A percentile compares a stretch with the other conserved stretches of the same genome.
phyloP scores from a whole-genome alignment of 2,329 filamentous ascomycete species.

The Penicillium hesseltinei region DNA sequence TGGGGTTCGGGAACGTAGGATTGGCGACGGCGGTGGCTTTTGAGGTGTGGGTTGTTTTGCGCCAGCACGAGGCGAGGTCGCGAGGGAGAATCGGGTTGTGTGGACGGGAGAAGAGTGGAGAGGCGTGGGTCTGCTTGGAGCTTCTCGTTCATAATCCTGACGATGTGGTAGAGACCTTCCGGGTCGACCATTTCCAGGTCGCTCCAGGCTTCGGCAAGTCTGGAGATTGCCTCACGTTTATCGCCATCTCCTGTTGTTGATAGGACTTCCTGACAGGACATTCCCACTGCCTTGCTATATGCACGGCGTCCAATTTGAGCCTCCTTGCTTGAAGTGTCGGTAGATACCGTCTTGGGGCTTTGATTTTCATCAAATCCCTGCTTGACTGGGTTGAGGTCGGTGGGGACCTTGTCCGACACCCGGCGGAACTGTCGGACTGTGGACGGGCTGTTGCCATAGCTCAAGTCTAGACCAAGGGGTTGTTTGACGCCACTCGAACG shows the following conservation, averaged over 20 bases:
- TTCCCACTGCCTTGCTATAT: conserved; percentile 78
- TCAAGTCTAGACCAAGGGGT: conserved; percentile 84
- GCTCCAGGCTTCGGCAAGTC: conserved; percentile 81
- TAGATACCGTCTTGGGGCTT: conserved; percentile 36
- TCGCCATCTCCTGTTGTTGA: conserved; percentile 68
- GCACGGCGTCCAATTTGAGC: conserved; percentile 75
- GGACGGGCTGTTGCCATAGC: conserved; percentile 88
- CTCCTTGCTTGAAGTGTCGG: conserved; percentile 64
- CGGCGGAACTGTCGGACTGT: conserved; percentile 89
- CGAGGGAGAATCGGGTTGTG: conserved; percentile 44
- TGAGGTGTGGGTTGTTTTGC: conserved; percentile 80
- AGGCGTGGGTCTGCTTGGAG: conserved; percentile 54
- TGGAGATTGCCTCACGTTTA: conserved; percentile 82
- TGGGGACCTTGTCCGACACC: conserved; percentile 66
- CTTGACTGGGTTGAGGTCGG: conserved; percentile 23
- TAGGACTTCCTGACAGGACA: conserved; percentile 78
- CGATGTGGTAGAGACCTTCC: conserved; percentile 81
- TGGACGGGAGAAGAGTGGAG: conserved; percentile 36
- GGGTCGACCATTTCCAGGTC: conserved; percentile 83
- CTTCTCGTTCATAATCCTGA: conserved; percentile 73
- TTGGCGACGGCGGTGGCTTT: conserved; percentile 70
- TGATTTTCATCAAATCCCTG: conserved; percentile 41
- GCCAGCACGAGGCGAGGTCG: conserved; percentile 69
- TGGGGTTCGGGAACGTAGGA: conserved; percentile 38
- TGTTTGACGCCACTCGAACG: conserved; percentile 60